Base-by-base conservation (phyloP, 2,329 filamentous ascomycete species). In the Thelonectria olida region DNA sequence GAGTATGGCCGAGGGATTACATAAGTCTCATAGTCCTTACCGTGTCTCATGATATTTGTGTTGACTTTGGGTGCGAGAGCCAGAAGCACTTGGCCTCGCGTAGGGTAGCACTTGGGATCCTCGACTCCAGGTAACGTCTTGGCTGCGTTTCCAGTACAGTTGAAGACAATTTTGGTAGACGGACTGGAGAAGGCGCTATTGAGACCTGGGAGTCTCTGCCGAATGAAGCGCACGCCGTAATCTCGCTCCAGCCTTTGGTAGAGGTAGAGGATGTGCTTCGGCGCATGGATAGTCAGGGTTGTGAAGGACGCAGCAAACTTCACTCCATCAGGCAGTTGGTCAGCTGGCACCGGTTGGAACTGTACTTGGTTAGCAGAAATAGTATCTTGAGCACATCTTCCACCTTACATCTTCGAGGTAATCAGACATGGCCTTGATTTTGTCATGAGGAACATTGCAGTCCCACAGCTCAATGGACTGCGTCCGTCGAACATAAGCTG, bases 401-500 rank as follows among this genome's bases (percentile, higher is more conserved):
- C 2, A 23, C 34, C 75, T 56, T 65, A 79, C 78, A 60, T 80
- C 75, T 51, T 79, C 73, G 1, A 81, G 71, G 61, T 81, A 81
- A 20, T 74, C 72, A 0, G 76, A 72, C 67, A 82, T 79, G 7
- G 70, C 68, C 47, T 76, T 71, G 60, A 82, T 78, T 70, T 81
- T 82, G 9, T 78, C 75, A 5, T 68, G 64, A 0, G 78, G 73
- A 4, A 77, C 74, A 4, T 74, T 64, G 39, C 76, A 74, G 49
- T 81, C 78, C 79, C 79, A 81, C 20, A 77, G 73, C 65, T 82
- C 79, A 0, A 72, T 74, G 0, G 78, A 79, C 4, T 73, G 67
- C 1, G 79, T 80, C n/a, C 73, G 71, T 9, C 69, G 66, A 5
- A 81, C 75, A 55, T 71, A 80, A 0, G 75, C 71, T n/a, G n/a